phyloP scores from a whole-genome alignment of 2,329 filamentous ascomycete species.

The Iodosphaeria phyllophila region DNA sequence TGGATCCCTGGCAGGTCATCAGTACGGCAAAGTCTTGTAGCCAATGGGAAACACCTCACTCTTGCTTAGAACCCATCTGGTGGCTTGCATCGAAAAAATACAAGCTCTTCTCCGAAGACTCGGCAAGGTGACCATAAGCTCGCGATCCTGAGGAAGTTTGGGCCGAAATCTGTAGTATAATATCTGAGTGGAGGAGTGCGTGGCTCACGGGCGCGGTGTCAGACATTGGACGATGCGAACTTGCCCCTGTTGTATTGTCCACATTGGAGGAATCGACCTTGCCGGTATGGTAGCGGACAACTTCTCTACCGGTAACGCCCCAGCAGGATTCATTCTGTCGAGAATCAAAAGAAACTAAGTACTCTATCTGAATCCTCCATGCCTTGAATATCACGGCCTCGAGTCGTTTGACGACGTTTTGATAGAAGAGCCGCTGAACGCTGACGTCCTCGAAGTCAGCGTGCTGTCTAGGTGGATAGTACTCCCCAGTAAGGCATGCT shows the following conservation, averaged over 20 bases:
- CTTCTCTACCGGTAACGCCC: constrained; percentile 8
- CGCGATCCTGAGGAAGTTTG: too few species aligned
- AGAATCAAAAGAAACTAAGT: constrained; percentile 8
- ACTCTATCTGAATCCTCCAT: constrained; percentile 9
- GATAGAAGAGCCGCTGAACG: constrained; percentile 11
- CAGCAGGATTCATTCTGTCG: constrained; percentile 8
- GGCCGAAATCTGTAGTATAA: too few species aligned
- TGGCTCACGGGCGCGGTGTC: not conserved
- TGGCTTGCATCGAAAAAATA: constrained; percentile 5
- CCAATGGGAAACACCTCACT: constrained; percentile 1
- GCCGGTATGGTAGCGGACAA: constrained; percentile 5
- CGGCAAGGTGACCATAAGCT: not conserved
- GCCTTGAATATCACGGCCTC: constrained; percentile 11
- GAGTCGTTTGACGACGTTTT: constrained; percentile 11
- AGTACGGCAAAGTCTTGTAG: not conserved
- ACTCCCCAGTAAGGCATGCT: constrained; percentile 9
- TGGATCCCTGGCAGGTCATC: too few species aligned
- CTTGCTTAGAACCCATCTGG: constrained; percentile 3
- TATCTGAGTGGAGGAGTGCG: not conserved
- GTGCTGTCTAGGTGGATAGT: constrained; percentile 6
- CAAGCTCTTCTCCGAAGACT: constrained; percentile 2
- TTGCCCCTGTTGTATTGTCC: not conserved
- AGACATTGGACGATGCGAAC: not conserved
- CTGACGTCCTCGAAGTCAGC: constrained; percentile 8
- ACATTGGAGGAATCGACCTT: constrained; percentile 2